Evolutionary conservation across 2,329 filamentous ascomycete species (phyloP).

Genomic region (Pseudogymnoascus sp.): DNA sequence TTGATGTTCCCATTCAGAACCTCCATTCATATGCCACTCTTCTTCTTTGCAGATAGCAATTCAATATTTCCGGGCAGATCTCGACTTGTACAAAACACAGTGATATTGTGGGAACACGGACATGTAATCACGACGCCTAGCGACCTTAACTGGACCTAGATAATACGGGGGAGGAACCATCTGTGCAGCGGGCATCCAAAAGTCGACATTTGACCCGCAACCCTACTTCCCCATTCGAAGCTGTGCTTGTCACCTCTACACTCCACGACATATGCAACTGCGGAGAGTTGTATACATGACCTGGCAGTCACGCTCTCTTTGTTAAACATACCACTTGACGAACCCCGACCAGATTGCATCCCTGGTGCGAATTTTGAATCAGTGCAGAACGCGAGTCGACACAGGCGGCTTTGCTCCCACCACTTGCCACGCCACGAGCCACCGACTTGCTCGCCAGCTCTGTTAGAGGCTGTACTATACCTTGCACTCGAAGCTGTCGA

Average conservation of each 20-base stretch:
- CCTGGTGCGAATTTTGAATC: conserved; percentile 1
- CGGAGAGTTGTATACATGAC: conserved; percentile 7
- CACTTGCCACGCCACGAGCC: neutral
- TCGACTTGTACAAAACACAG: conserved; percentile 1
- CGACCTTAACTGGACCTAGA: neutral
- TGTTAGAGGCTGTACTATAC: neutral
- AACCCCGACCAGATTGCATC: neutral
- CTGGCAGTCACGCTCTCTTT: neutral
- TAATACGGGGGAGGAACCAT: conserved; percentile 8
- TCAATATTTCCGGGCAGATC: neutral
- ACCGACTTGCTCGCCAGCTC: neutral
- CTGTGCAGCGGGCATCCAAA: conserved; percentile 1
- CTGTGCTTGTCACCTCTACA: conserved; percentile 5
- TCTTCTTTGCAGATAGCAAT: conserved; percentile 7
- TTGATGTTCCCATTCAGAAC: conserved; percentile 7
- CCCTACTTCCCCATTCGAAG: conserved; percentile 2
- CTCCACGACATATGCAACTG: conserved; percentile 7
- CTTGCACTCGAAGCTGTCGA: neutral
- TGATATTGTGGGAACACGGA: conserved; percentile 7
- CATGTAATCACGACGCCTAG: conserved; percentile 1
- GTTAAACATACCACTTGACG: neutral
- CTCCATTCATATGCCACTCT: conserved; percentile 5
- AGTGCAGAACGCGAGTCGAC: neutral
- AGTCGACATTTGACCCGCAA: conserved; percentile 5
- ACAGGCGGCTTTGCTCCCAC: neutral